Evolutionary conservation across 176 grass and related monocot species (phyloP).

Genomic region (Leersia perrieri): DNA sequence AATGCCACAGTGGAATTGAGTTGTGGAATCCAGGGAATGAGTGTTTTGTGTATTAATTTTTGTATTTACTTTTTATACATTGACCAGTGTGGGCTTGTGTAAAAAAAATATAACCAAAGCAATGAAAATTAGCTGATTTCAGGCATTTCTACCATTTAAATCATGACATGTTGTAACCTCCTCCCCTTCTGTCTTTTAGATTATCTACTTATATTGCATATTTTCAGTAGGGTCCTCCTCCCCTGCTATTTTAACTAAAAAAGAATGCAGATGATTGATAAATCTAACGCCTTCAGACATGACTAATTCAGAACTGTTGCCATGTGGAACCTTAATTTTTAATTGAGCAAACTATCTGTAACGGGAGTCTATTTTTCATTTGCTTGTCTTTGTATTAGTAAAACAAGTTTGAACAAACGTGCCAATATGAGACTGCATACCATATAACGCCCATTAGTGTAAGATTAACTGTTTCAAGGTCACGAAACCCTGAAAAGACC

Average conservation of each 20-base stretch:
- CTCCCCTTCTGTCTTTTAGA: not conserved
- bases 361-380: not conserved
- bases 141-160: not conserved
- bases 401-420: not conserved
- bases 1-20: conserved; percentile 13
- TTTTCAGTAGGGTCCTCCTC: not conserved
- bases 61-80: conserved; percentile 7
- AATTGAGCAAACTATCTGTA: not conserved
- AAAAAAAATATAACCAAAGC: conserved; percentile 1
- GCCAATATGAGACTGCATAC: not conserved
- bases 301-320: not conserved
- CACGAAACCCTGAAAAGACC: not conserved
- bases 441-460: not conserved
- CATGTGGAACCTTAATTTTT: not conserved
- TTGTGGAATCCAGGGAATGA: not conserved
- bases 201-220: not conserved
- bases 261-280: not conserved
- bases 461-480: conserved; percentile 5
- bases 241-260: not conserved
- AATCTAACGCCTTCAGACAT: not conserved
- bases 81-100: not conserved
- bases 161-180: not conserved
- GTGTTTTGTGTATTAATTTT: not conserved
- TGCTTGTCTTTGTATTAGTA: not conserved
- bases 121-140: not conserved